These are phyloP conservation scores for Bryoerythrophyllum caledonicum DNA, from an alignment of 225 moss, liverwort and hornwort genomes.

Conservation along the genomic window DNA sequence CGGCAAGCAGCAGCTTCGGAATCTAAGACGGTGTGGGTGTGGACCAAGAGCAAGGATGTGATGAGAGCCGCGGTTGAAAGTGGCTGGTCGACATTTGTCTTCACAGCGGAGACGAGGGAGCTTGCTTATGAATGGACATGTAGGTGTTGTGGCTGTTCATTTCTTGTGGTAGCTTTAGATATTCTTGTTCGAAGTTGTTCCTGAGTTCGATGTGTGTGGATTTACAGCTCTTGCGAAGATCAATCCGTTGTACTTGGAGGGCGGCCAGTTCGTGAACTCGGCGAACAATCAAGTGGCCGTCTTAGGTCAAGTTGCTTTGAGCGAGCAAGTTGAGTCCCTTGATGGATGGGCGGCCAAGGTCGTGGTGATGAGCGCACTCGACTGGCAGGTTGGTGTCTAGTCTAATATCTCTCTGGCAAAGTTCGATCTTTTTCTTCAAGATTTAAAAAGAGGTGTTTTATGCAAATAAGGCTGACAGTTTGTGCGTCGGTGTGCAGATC, in stretches of 20 bases:
- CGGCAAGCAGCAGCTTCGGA: constrained; percentile 8
- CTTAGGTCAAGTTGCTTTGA: constrained; percentile 60
- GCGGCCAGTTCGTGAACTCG: constrained; percentile 52
- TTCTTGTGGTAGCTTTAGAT: background rate
- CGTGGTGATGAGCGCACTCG: constrained; percentile 76
- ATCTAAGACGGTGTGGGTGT: constrained; percentile 68
- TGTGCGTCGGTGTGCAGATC: constrained; percentile 41
- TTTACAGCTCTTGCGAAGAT: constrained; percentile 65
- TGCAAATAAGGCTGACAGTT: constrained; percentile 15
- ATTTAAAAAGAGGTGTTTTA: background rate
- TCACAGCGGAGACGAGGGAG: constrained; percentile 55
- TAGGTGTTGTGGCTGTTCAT: constrained; percentile 21
- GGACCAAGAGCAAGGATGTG: constrained; percentile 86
- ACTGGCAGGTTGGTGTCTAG: constrained; percentile 65
- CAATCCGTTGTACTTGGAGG: constrained; percentile 45
- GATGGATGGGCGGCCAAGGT: constrained; percentile 55
- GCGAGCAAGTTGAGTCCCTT: constrained; percentile 67
- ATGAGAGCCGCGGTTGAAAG: constrained; percentile 81
- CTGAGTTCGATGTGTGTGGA: background rate
- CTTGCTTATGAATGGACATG: constrained; percentile 69
- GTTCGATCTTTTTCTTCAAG: no score
- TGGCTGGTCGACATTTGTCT: constrained; percentile 82
- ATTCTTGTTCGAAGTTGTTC: background rate
- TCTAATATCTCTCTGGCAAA: no score
- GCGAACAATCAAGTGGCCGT: constrained; percentile 57